phyloP scores from a whole-genome alignment of 2,329 filamentous ascomycete genomes.

The Myrmaecium sp. region DNA sequence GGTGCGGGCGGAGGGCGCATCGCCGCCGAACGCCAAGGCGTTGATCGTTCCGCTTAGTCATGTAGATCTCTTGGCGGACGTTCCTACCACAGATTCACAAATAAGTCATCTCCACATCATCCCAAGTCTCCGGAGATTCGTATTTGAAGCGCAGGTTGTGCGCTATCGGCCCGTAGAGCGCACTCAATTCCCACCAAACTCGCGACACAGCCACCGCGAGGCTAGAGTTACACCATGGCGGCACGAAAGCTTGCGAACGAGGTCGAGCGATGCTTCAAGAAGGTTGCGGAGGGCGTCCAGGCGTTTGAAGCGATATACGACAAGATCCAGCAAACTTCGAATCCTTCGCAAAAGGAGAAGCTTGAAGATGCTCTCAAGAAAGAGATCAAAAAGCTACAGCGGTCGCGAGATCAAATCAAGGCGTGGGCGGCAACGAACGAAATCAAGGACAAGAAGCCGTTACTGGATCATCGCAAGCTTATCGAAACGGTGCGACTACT shows the following conservation, averaged over 20 bases:
- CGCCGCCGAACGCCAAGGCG: too few relatives aligned
- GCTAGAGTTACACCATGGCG: conserved; percentile 50
- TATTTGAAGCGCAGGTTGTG: too few relatives aligned
- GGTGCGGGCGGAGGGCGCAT: too few relatives aligned
- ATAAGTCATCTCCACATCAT: too few relatives aligned
- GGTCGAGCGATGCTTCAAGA: conserved; percentile 99
- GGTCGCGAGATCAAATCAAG: conserved; percentile 96
- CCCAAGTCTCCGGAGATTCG: too few relatives aligned
- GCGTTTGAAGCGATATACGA: conserved; percentile 94
- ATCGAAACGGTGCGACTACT: conserved; percentile 71
- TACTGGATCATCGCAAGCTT: conserved; percentile 83
- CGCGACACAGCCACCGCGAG: conserved; percentile 13
- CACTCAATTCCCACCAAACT: conserved; percentile 3
- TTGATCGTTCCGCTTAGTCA: too few relatives aligned
- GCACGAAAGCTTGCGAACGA: conserved; percentile 93
- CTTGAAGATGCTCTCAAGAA: conserved; percentile 95
- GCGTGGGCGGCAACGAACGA: conserved; percentile 97
- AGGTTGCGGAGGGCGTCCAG: conserved; percentile 79
- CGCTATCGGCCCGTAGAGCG: conserved; percentile 1
- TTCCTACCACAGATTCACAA: too few relatives aligned
- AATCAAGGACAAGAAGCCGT: conserved; percentile 96
- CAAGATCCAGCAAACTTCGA: conserved; percentile 86
- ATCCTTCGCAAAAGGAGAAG: conserved; percentile 94
- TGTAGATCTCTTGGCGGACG: too few relatives aligned
- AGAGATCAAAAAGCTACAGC: conserved; percentile 98